Evolutionary conservation across 2,329 filamentous ascomycete species (phyloP), one percentile per base, ranked within the genome.

Genomic region (Fusarium phyllophilum): DNA sequence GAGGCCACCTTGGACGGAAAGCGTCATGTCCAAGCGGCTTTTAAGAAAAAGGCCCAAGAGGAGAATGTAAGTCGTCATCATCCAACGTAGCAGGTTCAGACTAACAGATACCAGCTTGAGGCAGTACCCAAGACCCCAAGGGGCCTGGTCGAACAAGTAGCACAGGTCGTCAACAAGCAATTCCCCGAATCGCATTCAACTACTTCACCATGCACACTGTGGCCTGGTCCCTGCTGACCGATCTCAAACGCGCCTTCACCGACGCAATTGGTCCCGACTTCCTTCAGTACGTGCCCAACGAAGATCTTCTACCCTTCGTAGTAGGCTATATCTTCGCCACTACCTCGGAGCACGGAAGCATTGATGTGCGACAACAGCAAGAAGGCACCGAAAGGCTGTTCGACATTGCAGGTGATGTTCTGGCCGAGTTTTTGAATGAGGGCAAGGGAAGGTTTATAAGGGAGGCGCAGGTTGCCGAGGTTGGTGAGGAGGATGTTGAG

Each of bases 291-390:
- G 5, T 75, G 1, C 69, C 66, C 5, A 22, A 18, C 12, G 69
- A 70, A 34, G 34, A 61, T 13, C 22, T 64, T 12, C 52, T 75
- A 2, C 66, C 61, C 12, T 45, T 46, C 6, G 58, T 73, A 3
- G 70, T 62, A 10, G 70, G 63, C 44, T 75, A 86, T 87, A 20
- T 87, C 48, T 73, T 68, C 3, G 70, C 62, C 0, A 73, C 72
- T 18, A 66, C 69, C 39, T 45, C 73, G 9, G 68, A n/a, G n/a
- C n/a, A n/a, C n/a, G n/a, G n/a, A n/a, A n/a, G n/a, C n/a, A n/a
- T n/a, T n/a, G n/a, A n/a, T n/a, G n/a, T n/a, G n/a, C n/a, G n/a
- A n/a, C n/a, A n/a, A n/a, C n/a, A n/a, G n/a, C n/a, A n/a, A n/a
- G n/a, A n/a, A n/a, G n/a, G n/a, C n/a, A n/a, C n/a, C n/a, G n/a